A percentile compares a stretch with the other conserved stretches of the same genome.
phyloP scores from a whole-genome alignment of 768 basidiomycete genomes.

The Butyriboletus loyo region DNA sequence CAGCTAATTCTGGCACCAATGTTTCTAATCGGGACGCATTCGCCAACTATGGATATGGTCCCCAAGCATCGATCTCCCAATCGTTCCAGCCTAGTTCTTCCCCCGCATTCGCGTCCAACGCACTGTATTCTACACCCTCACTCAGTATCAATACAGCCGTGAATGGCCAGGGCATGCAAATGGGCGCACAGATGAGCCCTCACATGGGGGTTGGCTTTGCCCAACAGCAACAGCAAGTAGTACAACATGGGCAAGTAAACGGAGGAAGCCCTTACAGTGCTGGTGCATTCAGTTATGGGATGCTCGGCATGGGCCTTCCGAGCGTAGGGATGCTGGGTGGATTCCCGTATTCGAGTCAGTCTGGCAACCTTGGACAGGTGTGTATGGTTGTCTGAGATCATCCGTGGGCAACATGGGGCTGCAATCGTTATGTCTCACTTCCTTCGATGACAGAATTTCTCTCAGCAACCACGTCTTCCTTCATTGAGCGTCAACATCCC shows the following conservation, averaged over 20 bases:
- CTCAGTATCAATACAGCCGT: constrained; percentile 60
- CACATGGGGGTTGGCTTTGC: constrained; percentile 56
- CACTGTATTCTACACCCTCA: constrained; percentile 71
- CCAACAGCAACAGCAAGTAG: constrained; percentile 37
- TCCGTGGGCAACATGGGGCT: neutral
- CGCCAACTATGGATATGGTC: constrained; percentile 86
- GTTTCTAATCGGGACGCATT: constrained; percentile 62
- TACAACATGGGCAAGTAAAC: constrained; percentile 41
- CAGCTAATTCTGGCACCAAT: constrained; percentile 36
- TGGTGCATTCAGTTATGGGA: constrained; percentile 56
- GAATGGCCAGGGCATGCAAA: constrained; percentile 44
- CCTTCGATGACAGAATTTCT: constrained; percentile 37
- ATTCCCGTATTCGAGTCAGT: constrained; percentile 70
- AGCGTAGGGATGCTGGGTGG: constrained; percentile 68
- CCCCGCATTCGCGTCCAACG: constrained; percentile 49
- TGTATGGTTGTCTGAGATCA: constrained; percentile 3
- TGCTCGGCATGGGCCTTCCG: constrained; percentile 80
- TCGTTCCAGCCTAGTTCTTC: constrained; percentile 46
- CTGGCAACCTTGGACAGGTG: constrained; percentile 69
- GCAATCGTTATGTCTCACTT: neutral
- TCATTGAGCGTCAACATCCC: constrained; percentile 68
- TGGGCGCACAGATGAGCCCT: constrained; percentile 66
- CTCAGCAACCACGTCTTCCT: constrained; percentile 52
- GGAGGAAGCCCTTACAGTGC: constrained; percentile 53
- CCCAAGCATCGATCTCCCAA: constrained; percentile 63